Evolutionary conservation across 345 rosid species (phyloP).

Genomic region (Nasturtium officinale): DNA sequence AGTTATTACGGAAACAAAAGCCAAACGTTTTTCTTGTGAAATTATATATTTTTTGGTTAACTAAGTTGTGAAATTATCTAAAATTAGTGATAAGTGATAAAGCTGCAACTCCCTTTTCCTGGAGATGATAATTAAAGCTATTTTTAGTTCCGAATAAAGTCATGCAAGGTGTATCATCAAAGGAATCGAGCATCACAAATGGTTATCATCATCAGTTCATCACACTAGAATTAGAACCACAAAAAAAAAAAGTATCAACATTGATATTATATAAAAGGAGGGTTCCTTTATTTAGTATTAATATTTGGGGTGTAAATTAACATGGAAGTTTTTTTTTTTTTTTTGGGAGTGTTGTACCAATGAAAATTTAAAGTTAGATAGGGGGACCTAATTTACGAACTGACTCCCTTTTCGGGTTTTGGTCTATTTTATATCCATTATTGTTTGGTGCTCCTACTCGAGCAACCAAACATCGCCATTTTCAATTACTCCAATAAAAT

Average conservation of each 20-base stretch:
- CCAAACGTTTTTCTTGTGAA: no score
- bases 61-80: neutral
- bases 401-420: conserved; percentile 35
- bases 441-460: conserved; percentile 43
- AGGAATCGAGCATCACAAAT: conserved; percentile 5
- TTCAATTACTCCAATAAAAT: neutral
- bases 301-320: conserved; percentile 31
- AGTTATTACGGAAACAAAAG: neutral
- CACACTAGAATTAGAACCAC: conserved; percentile 30
- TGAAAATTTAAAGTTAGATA: conserved; percentile 41
- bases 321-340: conserved; percentile 22
- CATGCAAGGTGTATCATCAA: conserved; percentile 24
- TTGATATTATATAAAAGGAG: conserved; percentile 28
- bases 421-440: conserved; percentile 40
- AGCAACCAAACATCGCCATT: conserved; percentile 42
- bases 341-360: conserved; percentile 37
- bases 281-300: conserved; percentile 10
- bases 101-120: neutral
- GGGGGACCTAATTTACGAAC: conserved; percentile 41
- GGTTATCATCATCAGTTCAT: conserved; percentile 2
- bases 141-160: conserved; percentile 14
- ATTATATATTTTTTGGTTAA: no score
- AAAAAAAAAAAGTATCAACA: conserved; percentile 14
- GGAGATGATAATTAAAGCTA: neutral
- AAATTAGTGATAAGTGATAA: neutral